phyloP scores from a whole-genome alignment of 805 yeast genomes.

The Nakazawaea peltata region DNA sequence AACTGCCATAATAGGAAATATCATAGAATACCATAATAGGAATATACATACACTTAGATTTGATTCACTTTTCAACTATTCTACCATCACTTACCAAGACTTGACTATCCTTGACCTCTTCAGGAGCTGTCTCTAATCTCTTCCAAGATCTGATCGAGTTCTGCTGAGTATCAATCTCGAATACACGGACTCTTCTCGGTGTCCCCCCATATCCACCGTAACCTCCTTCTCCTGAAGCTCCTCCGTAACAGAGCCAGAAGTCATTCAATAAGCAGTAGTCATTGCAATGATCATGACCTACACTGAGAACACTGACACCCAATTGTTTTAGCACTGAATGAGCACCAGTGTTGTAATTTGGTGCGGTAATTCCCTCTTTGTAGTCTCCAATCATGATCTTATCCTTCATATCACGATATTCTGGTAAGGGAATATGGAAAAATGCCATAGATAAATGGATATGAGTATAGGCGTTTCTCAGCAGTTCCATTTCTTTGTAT shows the following conservation, averaged over 20 bases:
- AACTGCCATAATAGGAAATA: too few species aligned
- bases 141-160: constrained; percentile 63
- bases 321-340: constrained; percentile 47
- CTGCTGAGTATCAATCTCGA: constrained; percentile 47
- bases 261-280: constrained; percentile 73
- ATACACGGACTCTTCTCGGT: constrained; percentile 69
- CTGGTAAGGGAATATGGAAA: constrained; percentile 92
- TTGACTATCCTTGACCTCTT: constrained; percentile 40
- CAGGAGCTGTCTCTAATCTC: constrained; percentile 51
- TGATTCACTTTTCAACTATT: constrained; percentile 2
- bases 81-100: constrained; percentile 36
- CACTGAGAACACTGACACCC: constrained; percentile 69
- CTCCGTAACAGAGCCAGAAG: constrained; percentile 90
- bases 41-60: neutral
- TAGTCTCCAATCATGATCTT: constrained; percentile 49
- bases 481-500: constrained; percentile 20
- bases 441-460: constrained; percentile 74
- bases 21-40: too few species aligned
- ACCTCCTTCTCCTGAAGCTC: constrained; percentile 92
- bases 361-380: constrained; percentile 76
- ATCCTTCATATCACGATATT: constrained; percentile 44
- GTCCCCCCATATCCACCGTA: constrained; percentile 91
- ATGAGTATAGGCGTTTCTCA: constrained; percentile 26
- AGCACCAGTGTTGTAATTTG: constrained; percentile 61
- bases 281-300: constrained; percentile 95